Evolutionary conservation across 805 yeast species (phyloP), one percentile per base, ranked within the genome.

Genomic region (Candida chilensis): DNA sequence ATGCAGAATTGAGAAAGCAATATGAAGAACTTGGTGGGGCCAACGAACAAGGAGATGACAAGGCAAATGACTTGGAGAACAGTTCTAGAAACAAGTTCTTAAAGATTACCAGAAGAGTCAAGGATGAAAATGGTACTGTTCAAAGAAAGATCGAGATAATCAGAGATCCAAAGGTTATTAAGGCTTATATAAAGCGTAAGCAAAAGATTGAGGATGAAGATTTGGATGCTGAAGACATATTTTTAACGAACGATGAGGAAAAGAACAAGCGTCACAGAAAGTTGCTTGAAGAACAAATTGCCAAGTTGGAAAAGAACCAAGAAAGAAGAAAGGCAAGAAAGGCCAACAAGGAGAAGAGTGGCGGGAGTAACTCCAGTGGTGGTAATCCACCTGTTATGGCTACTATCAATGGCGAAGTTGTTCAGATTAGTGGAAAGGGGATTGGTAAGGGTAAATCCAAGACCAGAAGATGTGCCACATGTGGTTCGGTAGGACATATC

Each of bases 401-500:
- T 2, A 47, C 55, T 10, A 52, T 52, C 11, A 54, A 53, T 30
- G 46, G 52, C 20, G 22, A 5, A 24, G 16, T 5, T 27, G 17
- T 5, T 29, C 27, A 11, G 27, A 39, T 70, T 26, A 70, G 74
- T 20, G 82, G 78, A n/a, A 78, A 75, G 41, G 82, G 83, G 16
- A 71, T 72, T 25, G 85, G 84, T 18, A 80, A 80, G 44, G 82
- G 82, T 19, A 78, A 78, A 44, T 67, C 78, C 18, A 76, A 74
- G 4, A 78, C 81, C 6, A 66, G 98, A 50, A 74, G 85, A 47
- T 90, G 98, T 58, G 88, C 94, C 3, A 80, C 92, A 0, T 90
- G 98, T 66, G 97, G 97, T 15, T 92, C 90, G 9, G 68, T 83
- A 38, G 98, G 97, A 0, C 98, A 90, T 52, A 90, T 90, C 37